These are phyloP conservation scores for Fusarium poae DNA, from an alignment of 2,329 filamentous ascomycete genomes.

Conservation along the genomic window DNA sequence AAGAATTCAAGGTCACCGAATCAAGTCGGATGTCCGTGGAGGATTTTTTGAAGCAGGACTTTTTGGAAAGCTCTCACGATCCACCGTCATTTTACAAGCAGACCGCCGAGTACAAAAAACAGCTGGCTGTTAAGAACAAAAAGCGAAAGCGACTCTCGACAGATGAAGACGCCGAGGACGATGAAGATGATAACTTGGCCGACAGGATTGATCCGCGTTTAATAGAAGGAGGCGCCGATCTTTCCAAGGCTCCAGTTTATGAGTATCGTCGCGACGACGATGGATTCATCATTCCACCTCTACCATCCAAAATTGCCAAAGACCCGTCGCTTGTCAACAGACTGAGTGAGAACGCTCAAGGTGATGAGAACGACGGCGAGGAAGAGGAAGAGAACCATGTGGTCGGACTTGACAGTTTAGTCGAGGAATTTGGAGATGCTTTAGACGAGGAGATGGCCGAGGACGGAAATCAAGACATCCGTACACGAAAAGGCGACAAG, in stretches of 20 bases:
- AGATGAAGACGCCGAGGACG: slow-evolving; percentile 44
- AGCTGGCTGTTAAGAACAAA: slow-evolving; percentile 61
- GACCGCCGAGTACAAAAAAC: slow-evolving; percentile 69
- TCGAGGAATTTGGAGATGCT: slow-evolving; percentile 60
- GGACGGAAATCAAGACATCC: slow-evolving; percentile 28
- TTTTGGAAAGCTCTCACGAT: slow-evolving; percentile 79
- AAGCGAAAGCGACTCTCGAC: slow-evolving; percentile 60
- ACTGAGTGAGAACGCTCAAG: slow-evolving; percentile 23
- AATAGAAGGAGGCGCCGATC: slow-evolving; percentile 53
- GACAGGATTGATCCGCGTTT: slow-evolving; percentile 34
- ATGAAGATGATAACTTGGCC: slow-evolving; percentile 24
- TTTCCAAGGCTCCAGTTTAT: slow-evolving; percentile 52
- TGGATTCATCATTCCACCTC: slow-evolving; percentile 74
- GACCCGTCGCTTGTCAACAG: slow-evolving; percentile 49
- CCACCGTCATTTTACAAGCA: slow-evolving; percentile 85
- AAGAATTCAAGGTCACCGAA: slow-evolving; percentile 90
- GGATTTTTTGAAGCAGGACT: slow-evolving; percentile 80
- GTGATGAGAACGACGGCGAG: slow-evolving; percentile 9
- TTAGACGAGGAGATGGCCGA: slow-evolving; percentile 50
- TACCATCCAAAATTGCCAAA: slow-evolving; percentile 57
- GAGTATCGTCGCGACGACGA: slow-evolving; percentile 70
- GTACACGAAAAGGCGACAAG: slow-evolving; percentile 50
- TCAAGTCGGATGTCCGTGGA: slow-evolving; percentile 88
- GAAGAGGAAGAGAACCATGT: slow-evolving; percentile 44
- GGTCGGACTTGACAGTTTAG: slow-evolving; percentile 57